These are phyloP conservation scores for Thinopyrum elongatum DNA, from an alignment of 176 grass and related monocot genomes.

Conservation along the genomic window DNA sequence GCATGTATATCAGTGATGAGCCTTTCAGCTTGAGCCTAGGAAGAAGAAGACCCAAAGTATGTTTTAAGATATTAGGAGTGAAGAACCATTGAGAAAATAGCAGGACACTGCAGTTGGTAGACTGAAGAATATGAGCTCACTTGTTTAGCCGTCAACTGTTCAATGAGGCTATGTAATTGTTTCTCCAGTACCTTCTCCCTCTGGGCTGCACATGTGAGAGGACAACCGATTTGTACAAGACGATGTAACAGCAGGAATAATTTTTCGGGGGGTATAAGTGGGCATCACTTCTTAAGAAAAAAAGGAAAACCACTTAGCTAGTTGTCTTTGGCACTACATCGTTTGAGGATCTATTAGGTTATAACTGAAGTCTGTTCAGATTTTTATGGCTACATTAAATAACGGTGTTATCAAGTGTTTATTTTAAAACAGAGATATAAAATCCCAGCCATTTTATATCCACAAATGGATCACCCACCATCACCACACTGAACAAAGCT, in stretches of 20 bases:
- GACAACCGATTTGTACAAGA: background rate
- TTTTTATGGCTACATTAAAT: background rate
- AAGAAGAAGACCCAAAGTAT: background rate
- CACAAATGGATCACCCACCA: background rate
- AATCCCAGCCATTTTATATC: background rate
- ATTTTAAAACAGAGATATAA: background rate
- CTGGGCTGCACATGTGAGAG: slow-evolving; percentile 60
- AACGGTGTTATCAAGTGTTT: background rate
- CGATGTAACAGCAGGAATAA: background rate
- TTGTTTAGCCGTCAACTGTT: slow-evolving; percentile 93
- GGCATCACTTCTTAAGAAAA: background rate
- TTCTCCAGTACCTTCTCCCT: slow-evolving; percentile 92
- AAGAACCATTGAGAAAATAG: background rate
- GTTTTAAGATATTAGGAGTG: background rate
- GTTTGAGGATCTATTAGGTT: background rate
- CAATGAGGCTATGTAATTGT: slow-evolving; percentile 84
- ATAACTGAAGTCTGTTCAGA: background rate
- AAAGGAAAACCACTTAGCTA: background rate
- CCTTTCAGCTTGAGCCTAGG: slow-evolving; percentile 78
- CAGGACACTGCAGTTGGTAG: background rate
- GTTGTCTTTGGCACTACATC: background rate
- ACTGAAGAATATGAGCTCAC: slow-evolving; percentile 29
- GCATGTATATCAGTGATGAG: slow-evolving; percentile 53
- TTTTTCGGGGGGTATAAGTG: background rate
- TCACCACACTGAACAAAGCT: background rate